Conservation (phyloP, 1,139 yeast species). For the Yamadazyma diddensiae region DNA sequence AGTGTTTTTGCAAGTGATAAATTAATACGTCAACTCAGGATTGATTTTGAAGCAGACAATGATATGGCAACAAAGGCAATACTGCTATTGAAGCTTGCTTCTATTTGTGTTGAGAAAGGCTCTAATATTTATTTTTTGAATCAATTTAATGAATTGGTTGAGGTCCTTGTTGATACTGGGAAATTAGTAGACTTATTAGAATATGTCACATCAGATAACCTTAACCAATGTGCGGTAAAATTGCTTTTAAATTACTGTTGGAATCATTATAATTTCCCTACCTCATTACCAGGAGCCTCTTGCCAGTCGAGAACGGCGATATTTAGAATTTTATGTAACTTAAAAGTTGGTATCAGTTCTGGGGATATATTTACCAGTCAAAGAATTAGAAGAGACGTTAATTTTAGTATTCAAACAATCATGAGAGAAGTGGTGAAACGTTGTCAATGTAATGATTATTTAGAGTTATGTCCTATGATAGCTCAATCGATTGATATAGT, state of each 20-base stretch:
- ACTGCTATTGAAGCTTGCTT: constrained; percentile 14
- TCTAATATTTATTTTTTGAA: constrained; percentile 31
- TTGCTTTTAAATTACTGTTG: constrained; percentile 35
- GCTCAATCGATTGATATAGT: constrained; percentile 30
- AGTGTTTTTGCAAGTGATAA: constrained; percentile 10
- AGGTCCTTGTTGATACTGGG: constrained; percentile 31
- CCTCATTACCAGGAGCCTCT: background rate
- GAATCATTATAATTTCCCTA: constrained; percentile 26
- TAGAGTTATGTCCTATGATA: constrained; percentile 32
- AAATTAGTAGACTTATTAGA: constrained; percentile 20
- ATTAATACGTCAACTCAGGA: constrained; percentile 9
- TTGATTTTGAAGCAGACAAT: constrained; percentile 7
- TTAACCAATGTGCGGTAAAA: constrained; percentile 25
- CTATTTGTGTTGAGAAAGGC: constrained; percentile 15
- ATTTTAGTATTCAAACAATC: constrained; percentile 25
- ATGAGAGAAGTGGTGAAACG: constrained; percentile 19
- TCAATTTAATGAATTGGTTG: constrained; percentile 34
- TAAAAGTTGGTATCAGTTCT: constrained; percentile 28
- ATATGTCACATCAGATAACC: constrained; percentile 7
- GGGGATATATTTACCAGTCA: constrained; percentile 15
- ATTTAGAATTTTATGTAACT: constrained; percentile 31
- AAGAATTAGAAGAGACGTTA: constrained; percentile 7
- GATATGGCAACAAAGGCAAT: constrained; percentile 13
- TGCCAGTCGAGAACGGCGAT: constrained; percentile 26
- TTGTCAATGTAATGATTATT: constrained; percentile 27